phyloP scores from a whole-genome alignment of 495 filamentous ascomycete genomes.

The Pyronema domesticum region DNA sequence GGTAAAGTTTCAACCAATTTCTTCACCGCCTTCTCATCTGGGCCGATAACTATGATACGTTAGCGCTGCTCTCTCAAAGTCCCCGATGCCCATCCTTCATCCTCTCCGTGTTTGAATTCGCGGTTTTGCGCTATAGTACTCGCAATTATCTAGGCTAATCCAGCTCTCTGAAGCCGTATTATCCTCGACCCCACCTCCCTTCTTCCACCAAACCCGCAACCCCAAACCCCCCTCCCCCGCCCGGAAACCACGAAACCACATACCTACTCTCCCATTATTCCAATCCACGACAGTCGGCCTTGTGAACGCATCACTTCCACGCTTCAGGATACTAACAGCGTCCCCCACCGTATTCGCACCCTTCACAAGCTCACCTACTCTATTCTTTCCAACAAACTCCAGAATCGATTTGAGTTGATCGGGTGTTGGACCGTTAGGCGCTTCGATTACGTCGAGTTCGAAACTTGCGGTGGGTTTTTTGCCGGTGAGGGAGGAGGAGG shows the following conservation, averaged over 20 bases:
- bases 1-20: constrained; percentile 18
- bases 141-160: too few relatives aligned
- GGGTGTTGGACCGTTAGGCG: constrained; percentile 42
- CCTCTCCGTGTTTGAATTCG: too few relatives aligned
- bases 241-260: neutral
- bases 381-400: constrained; percentile 52
- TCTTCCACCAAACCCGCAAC: neutral
- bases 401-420: constrained; percentile 79
- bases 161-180: too few relatives aligned
- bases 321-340: constrained; percentile 54
- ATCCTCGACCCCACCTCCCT: too few relatives aligned
- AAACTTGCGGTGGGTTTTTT: constrained; percentile 46
- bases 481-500: constrained; percentile 32
- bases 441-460: constrained; percentile 70
- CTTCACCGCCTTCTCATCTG: constrained; percentile 15
- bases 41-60: constrained; percentile 6
- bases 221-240: neutral
- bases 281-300: constrained; percentile 82
- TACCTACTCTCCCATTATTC: constrained; percentile 62
- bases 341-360: constrained; percentile 55
- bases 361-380: constrained; percentile 42
- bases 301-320: constrained; percentile 37
- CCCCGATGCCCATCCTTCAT: too few relatives aligned
- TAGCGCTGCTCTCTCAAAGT: neutral
- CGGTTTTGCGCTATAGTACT: too few relatives aligned